Evolutionary conservation across 805 yeast species (phyloP).

Genomic region (Hanseniaspora mollemarum): DNA sequence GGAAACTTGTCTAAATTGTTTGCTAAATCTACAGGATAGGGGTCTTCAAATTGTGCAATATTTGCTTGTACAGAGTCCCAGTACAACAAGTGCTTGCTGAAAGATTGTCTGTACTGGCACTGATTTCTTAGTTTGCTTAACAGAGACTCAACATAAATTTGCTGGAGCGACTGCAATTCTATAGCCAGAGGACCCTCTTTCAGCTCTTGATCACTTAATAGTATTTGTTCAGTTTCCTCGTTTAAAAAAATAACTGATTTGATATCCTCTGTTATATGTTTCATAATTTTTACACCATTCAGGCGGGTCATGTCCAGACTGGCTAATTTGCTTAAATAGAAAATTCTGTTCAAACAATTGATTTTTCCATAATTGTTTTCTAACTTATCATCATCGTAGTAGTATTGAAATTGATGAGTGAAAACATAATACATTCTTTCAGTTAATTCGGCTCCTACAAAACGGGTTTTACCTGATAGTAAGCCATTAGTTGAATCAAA

Average conservation of each 20-base stretch:
- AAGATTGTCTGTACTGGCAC: conserved; percentile 70
- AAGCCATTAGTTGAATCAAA: background rate
- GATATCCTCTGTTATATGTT: conserved; percentile 7
- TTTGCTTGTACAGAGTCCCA: conserved; percentile 79
- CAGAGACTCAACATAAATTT: conserved; percentile 35
- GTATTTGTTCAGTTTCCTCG: background rate
- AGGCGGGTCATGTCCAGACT: conserved; percentile 18
- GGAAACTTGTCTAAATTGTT: conserved; percentile 11
- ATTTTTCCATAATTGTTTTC: background rate
- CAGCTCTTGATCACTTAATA: background rate
- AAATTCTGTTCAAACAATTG: background rate
- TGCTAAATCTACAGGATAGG: background rate
- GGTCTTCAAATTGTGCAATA: conserved; percentile 51
- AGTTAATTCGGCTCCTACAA: background rate
- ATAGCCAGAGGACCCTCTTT: conserved; percentile 22
- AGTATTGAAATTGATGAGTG: conserved; percentile 1
- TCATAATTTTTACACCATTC: conserved; percentile 17
- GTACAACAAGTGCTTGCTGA: conserved; percentile 41
- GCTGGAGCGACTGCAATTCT: conserved; percentile 35
- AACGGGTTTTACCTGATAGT: background rate
- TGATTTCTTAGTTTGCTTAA: conserved; percentile 51
- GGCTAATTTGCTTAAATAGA: conserved; percentile 16
- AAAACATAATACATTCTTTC: background rate
- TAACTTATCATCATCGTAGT: background rate
- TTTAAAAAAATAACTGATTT: conserved; percentile 4